Evolutionary conservation across 2,329 filamentous ascomycete genomes (phyloP).

Genomic region (Stagonosporopsis rhizophila): DNA sequence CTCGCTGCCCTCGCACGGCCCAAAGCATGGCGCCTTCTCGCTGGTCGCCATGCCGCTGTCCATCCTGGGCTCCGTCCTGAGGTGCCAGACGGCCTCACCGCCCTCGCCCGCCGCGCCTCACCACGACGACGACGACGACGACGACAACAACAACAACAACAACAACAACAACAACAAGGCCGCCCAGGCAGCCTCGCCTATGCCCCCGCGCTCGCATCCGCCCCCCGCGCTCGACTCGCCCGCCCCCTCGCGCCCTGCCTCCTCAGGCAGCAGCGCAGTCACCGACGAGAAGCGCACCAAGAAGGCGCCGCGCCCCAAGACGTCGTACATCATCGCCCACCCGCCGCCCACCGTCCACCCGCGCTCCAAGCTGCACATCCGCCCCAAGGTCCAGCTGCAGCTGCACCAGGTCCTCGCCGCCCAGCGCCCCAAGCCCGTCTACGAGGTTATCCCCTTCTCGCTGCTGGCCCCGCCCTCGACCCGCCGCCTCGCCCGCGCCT

Average conservation of each 20-base stretch:
- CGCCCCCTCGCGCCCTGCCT: slow-evolving; percentile 45
- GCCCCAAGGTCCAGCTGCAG: slow-evolving; percentile 74
- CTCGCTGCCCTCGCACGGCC: slow-evolving; percentile 19
- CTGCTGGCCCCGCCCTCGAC: slow-evolving; percentile 59
- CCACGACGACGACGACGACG: neutral
- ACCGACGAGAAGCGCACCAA: slow-evolving; percentile 52
- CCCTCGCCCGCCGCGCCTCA: slow-evolving; percentile 18
- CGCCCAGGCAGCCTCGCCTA: too few relatives aligned
- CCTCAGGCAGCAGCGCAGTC: slow-evolving; percentile 49
- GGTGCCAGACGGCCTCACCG: slow-evolving; percentile 27
- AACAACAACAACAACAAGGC: too few relatives aligned
- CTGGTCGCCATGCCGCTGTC: slow-evolving; percentile 45
- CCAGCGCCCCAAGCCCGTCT: slow-evolving; percentile 68
- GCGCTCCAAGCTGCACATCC: slow-evolving; percentile 68
- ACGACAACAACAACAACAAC: too few relatives aligned
- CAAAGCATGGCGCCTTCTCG: slow-evolving; percentile 34
- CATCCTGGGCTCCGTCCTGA: slow-evolving; percentile 41
- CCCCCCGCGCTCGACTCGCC: slow-evolving; percentile 13
- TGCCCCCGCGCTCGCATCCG: slow-evolving; percentile 1
- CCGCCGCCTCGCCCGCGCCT: slow-evolving; percentile 66
- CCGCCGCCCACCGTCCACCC: slow-evolving; percentile 65
- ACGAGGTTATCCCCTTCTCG: slow-evolving; percentile 77
- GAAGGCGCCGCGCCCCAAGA: slow-evolving; percentile 62
- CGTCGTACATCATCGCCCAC: slow-evolving; percentile 71
- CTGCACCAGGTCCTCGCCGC: slow-evolving; percentile 70